These are phyloP conservation scores for Globisporangium nagaii DNA, from an alignment of 352 stramenopile species.

Conservation along the genomic window DNA sequence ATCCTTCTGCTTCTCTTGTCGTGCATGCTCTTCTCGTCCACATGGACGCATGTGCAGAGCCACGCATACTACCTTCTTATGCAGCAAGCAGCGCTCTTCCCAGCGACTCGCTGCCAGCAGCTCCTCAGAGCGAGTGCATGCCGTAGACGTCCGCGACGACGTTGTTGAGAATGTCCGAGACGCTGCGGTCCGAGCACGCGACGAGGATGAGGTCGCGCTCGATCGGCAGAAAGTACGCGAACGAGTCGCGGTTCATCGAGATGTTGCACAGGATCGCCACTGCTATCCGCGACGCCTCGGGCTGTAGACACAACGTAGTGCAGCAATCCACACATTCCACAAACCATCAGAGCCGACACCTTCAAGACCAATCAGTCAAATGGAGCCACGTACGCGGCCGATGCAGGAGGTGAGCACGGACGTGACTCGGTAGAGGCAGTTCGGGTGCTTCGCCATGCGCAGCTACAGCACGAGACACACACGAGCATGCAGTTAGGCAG, in stretches of 20 bases:
- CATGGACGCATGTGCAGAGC: too few relatives aligned
- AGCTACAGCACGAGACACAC: constrained; percentile 24
- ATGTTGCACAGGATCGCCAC: constrained; percentile 69
- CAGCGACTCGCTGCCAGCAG: too few relatives aligned
- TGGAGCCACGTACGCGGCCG: constrained; percentile 38
- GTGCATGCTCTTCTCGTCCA: too few relatives aligned
- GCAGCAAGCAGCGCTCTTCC: too few relatives aligned
- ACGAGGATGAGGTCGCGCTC: constrained; percentile 73
- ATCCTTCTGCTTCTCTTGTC: not conserved
- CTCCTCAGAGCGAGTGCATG: constrained; percentile 68
- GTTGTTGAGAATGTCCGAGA: constrained; percentile 78
- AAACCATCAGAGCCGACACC: not conserved
- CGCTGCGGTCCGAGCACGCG: constrained; percentile 66
- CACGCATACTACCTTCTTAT: too few relatives aligned
- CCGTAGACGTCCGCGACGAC: constrained; percentile 75
- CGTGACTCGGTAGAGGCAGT: constrained; percentile 51
- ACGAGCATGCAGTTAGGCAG: not conserved
- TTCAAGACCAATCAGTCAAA: not conserved
- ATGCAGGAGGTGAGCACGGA: constrained; percentile 60
- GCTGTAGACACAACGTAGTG: constrained; percentile 21
- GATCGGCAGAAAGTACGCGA: constrained; percentile 73
- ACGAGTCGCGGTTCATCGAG: constrained; percentile 71
- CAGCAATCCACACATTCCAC: constrained; percentile 1
- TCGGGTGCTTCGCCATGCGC: constrained; percentile 57
- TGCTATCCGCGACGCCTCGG: constrained; percentile 67